These are phyloP conservation scores for Plectranthus barbatus DNA, from an alignment of 257 asterid species.

Conservation along the genomic window DNA sequence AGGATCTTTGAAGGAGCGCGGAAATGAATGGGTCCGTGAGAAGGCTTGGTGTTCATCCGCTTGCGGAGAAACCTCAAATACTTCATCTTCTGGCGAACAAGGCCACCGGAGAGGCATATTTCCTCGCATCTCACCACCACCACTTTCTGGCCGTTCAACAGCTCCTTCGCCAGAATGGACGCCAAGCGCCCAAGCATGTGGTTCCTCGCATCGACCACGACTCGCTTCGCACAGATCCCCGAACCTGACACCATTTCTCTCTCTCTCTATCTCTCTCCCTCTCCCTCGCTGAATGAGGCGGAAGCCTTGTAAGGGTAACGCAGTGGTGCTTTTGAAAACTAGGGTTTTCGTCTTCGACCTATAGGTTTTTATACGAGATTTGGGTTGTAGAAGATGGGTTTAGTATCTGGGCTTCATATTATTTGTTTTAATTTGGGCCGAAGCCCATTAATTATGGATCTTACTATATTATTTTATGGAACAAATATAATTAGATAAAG, in stretches of 20 bases:
- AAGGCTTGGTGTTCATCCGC: conserved; percentile 46
- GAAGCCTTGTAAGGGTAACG: neutral
- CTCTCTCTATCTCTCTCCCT: conserved; percentile 10
- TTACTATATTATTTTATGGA: neutral
- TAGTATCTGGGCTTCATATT: neutral
- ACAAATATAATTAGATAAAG: no score
- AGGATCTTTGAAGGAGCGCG: conserved; percentile 49
- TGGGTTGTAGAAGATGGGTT: neutral
- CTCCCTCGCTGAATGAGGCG: conserved; percentile 13
- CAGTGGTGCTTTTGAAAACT: neutral
- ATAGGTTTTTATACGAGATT: neutral
- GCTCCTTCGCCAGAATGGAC: conserved; percentile 39
- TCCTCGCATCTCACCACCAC: conserved; percentile 40
- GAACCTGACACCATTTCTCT: conserved; percentile 41
- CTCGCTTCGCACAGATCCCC: conserved; percentile 38
- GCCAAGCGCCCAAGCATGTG: conserved; percentile 46
- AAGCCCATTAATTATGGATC: neutral
- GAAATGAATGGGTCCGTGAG: conserved; percentile 48
- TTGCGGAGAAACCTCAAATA: conserved; percentile 37
- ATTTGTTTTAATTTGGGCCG: neutral
- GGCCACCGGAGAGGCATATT: conserved; percentile 46
- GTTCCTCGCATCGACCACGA: conserved; percentile 39
- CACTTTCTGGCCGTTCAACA: conserved; percentile 39
- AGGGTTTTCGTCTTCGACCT: conserved; percentile 24
- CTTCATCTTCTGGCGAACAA: conserved; percentile 52